Base-by-base conservation (phyloP, 768 basidiomycete genomes). In the Suillus americanus region DNA sequence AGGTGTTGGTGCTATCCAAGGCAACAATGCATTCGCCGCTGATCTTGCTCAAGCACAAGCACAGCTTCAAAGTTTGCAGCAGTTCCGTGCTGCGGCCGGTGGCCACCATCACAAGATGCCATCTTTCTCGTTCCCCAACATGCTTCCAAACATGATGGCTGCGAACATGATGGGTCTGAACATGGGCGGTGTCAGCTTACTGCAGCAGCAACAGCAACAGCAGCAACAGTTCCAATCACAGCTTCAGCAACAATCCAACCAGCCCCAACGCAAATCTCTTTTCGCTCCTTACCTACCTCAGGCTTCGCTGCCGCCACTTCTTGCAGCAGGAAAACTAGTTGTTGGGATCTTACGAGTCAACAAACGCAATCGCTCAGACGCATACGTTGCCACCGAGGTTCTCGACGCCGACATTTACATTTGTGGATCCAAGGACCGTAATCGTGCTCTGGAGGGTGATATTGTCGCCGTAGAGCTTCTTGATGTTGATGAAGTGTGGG, bases 221-320 rank as follows among this genome's bases (percentile, higher is more conserved):
- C 75, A 77, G 6, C 74, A 75, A 43, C 95, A 93, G 69, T 97
- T 97, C 82, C 95, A 95, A 79, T 91, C 93, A 64, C 96, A 97
- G 73, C 83, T 98, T 25, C 95, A 97, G 73, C 96, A 97, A 73
- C 93, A 95, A 77, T 89, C 89, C 16, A 90, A 79, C 70, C 92
- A 95, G 67, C 96, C 95, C 40, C 95, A 97, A 78, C 91, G 97
- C 78, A 99, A 99, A 81, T 98, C 95, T 53, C 85, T 99, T 45
- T 99, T 99, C 75, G 97, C 97, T 64, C 97, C 97, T 62, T 99
- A 99, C 75, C 88, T 99, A 66, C 97, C 97, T 60, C 96, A 98
- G 76, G 97, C 96, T 14, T 97, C 95, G 53, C 86, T 99, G 45
- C 97, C 97, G 30, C 97, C 97, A 59, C 87, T 99, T 62, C 86